Conservation (phyloP, 2,329 filamentous ascomycete species). For the Verticillium klebahnii region DNA sequence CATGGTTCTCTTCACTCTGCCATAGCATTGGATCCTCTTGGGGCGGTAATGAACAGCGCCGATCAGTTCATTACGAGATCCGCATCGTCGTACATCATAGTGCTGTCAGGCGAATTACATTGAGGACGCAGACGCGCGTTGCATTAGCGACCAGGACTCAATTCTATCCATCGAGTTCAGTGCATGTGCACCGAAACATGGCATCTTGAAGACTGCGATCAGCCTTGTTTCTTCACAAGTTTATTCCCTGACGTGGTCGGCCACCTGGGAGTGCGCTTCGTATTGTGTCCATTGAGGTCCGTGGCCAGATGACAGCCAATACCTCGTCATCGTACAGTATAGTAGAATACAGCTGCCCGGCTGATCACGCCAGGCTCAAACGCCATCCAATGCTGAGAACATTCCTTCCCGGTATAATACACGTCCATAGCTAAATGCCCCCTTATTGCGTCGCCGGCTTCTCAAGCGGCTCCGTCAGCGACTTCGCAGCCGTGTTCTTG, state of each 20-base stretch:
- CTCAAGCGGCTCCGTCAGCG: slow-evolving; percentile 3
- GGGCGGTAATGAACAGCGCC: not conserved
- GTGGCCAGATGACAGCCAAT: not conserved
- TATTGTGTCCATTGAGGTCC: not conserved
- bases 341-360: not conserved
- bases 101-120: too few relatives aligned
- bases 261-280: not conserved
- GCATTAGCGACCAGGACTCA: too few relatives aligned
- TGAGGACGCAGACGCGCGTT: too few relatives aligned
- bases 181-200: too few relatives aligned
- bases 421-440: not conserved
- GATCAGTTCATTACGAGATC: not conserved
- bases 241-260: too few relatives aligned
- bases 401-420: not conserved
- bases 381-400: not conserved
- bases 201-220: too few relatives aligned
- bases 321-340: not conserved
- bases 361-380: not conserved
- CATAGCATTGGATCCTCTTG: not conserved
- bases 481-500: slow-evolving; percentile 9
- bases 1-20: not conserved
- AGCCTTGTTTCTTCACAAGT: too few relatives aligned
- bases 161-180: too few relatives aligned
- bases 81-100: too few relatives aligned
- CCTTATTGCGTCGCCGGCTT: not conserved